Percentiles rank a stretch among this genome's conserved stretches.
Evolutionary conservation across 495 filamentous ascomycete species (phyloP).

Genomic region (Aspergillus leporis): DNA sequence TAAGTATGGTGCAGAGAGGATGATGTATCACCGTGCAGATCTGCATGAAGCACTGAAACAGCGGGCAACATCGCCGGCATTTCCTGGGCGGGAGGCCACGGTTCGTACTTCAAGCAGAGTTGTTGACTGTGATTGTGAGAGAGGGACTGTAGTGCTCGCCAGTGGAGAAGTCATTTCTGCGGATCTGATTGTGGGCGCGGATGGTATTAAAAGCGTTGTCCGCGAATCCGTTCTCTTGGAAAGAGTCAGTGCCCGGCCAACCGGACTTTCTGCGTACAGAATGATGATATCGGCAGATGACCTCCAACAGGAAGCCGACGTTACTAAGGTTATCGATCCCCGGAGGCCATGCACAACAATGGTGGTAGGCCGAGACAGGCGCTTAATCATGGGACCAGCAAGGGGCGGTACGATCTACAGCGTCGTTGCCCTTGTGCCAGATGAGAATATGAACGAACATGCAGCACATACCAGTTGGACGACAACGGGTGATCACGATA

Average conservation of each 20-base stretch:
- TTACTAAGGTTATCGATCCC: slow-evolving; percentile 8
- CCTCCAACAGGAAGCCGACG: slow-evolving; percentile 1
- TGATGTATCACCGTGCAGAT: slow-evolving; percentile 31
- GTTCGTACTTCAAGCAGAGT: slow-evolving; percentile 22
- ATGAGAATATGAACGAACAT: slow-evolving; percentile 12
- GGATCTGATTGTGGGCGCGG: slow-evolving; percentile 49
- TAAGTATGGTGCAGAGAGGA: slow-evolving; percentile 27
- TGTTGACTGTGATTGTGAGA: slow-evolving; percentile 15
- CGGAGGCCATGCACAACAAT: slow-evolving; percentile 10
- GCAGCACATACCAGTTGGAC: slow-evolving; percentile 13
- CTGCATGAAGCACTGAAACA: slow-evolving; percentile 27
- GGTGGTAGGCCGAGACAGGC: slow-evolving; percentile 10
- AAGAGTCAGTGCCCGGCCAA: slow-evolving; percentile 5
- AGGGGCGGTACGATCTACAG: slow-evolving; percentile 11
- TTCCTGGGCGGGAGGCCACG: slow-evolving; percentile 19
- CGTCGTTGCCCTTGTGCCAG: slow-evolving; percentile 13
- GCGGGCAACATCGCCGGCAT: slow-evolving; percentile 15
- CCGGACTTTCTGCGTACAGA: slow-evolving; percentile 15
- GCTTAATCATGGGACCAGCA: slow-evolving; percentile 18
- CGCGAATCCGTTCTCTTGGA: neutral
- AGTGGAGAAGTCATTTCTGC: slow-evolving; percentile 21
- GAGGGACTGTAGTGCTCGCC: slow-evolving; percentile 26
- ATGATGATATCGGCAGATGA: slow-evolving; percentile 14
- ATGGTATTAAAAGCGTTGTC: slow-evolving; percentile 38
- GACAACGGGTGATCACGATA: slow-evolving; percentile 28